Conservation (phyloP, 2,329 filamentous ascomycete genomes). For the Phialocephala subalpina region DNA sequence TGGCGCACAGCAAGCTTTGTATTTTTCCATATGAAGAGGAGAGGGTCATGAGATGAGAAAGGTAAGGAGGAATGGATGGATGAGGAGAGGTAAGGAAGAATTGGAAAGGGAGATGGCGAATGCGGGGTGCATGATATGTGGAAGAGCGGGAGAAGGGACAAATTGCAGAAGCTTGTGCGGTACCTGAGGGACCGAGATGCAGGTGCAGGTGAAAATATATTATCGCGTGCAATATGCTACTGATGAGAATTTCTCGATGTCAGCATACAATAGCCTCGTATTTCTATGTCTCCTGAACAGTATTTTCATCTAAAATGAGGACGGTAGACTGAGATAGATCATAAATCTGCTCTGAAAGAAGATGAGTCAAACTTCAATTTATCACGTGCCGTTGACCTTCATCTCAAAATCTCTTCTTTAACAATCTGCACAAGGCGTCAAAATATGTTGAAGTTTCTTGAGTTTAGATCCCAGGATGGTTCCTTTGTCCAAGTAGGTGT, state of each 20-base stretch:
- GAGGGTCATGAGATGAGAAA: not conserved
- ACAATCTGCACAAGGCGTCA: not conserved
- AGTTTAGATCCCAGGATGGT: too few relatives aligned
- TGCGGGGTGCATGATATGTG: not conserved
- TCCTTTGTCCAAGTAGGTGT: too few relatives aligned
- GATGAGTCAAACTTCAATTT: not conserved
- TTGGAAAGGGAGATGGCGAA: not conserved
- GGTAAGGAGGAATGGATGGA: not conserved
- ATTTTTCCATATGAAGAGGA: conserved; percentile 4
- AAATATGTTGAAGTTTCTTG: not conserved
- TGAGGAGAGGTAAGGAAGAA: not conserved
- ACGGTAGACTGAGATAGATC: too few relatives aligned
- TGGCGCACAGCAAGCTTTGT: not conserved
- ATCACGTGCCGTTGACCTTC: not conserved
- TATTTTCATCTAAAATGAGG: too few relatives aligned
- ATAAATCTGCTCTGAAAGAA: not conserved
- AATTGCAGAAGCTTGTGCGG: too few relatives aligned
- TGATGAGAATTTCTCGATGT: not conserved
- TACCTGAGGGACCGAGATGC: not conserved
- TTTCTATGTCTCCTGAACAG: too few relatives aligned
- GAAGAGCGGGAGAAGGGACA: not conserved
- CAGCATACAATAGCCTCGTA: too few relatives aligned
- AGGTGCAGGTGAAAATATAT: not conserved
- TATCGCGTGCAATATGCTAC: not conserved
- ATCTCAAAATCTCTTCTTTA: not conserved